A percentile compares a stretch with the other conserved stretches of the same genome.
Evolutionary conservation across 75 land plant species (phyloP).

Genomic region (Azolla pinnata): DNA sequence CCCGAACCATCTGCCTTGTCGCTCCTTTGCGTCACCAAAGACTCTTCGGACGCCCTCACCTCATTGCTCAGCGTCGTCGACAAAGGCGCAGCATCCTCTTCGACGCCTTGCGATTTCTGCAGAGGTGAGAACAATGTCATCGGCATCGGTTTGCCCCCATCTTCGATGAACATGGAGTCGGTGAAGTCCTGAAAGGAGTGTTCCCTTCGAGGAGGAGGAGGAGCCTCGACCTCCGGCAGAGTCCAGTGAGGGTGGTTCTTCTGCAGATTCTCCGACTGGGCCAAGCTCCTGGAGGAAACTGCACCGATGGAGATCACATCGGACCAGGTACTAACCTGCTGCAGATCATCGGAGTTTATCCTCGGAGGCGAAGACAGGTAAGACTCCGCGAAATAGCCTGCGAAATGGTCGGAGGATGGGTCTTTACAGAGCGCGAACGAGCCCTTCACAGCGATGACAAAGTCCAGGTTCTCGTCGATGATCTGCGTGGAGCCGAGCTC

Average conservation of each 20-base stretch:
- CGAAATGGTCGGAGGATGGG: background rate
- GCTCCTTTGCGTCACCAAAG: no score
- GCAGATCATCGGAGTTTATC: background rate
- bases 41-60: no score
- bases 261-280: background rate
- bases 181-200: background rate
- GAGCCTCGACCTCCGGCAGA: constrained; percentile 6
- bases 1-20: no score
- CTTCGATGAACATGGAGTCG: background rate
- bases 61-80: background rate
- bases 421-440: background rate
- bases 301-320: constrained; percentile 4
- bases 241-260: constrained; percentile 2
- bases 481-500: constrained; percentile 74
- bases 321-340: background rate
- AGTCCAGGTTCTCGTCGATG: constrained; percentile 24
- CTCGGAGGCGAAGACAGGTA: background rate
- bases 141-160: background rate
- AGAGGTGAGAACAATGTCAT: background rate
- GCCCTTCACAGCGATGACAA: background rate
- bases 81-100: background rate
- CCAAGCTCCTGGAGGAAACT: background rate
- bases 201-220: background rate
- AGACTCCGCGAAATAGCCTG: background rate
- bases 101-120: background rate